phyloP scores from a whole-genome alignment of 1,284 basidiomycete genomes.

The Heterobasidion occidentale region DNA sequence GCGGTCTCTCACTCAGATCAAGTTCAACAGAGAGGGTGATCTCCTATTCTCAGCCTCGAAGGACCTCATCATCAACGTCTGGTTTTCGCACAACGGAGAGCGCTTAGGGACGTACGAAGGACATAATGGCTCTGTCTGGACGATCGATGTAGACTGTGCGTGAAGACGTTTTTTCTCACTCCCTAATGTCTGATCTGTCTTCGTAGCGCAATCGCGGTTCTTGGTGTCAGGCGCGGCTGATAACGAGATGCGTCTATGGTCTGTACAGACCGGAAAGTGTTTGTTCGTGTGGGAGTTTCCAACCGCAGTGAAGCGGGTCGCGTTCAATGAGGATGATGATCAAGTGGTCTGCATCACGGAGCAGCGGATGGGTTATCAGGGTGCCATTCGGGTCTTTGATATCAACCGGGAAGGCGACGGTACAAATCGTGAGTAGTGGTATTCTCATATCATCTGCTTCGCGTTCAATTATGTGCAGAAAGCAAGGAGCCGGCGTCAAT shows the following conservation, averaged over 20 bases:
- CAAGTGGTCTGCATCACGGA: conserved; percentile 92
- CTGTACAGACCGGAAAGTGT: conserved; percentile 85
- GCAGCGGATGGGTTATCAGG: conserved; percentile 89
- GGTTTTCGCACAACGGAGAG: conserved; percentile 99
- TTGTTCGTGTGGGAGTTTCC: conserved; percentile 95
- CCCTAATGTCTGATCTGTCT: neutral
- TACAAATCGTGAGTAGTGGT: conserved; percentile 51
- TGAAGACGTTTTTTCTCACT: conserved; percentile 13
- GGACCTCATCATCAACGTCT: conserved; percentile 92
- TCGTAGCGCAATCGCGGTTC: conserved; percentile 74
- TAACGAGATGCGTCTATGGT: conserved; percentile 91
- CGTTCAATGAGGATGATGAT: conserved; percentile 83
- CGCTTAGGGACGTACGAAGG: conserved; percentile 95
- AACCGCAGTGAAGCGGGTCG: conserved; percentile 94
- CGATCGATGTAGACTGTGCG: conserved; percentile 92
- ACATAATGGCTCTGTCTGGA: conserved; percentile 97
- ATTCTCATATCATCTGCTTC: conserved; percentile 6
- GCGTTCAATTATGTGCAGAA: conserved; percentile 37
- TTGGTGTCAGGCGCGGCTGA: conserved; percentile 87
- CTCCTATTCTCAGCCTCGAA: conserved; percentile 95
- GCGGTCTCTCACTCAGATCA: conserved; percentile 95
- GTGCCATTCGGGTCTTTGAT: conserved; percentile 83
- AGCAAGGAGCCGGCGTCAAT: conserved; percentile 65
- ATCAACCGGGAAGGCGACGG: conserved; percentile 80
- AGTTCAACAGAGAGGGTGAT: conserved; percentile 95